Percentiles rank a stretch among this genome's conserved stretches.
Evolutionary conservation across 1,284 basidiomycete genomes (phyloP).

Genomic region (Cutaneotrichosporon dermatis): DNA sequence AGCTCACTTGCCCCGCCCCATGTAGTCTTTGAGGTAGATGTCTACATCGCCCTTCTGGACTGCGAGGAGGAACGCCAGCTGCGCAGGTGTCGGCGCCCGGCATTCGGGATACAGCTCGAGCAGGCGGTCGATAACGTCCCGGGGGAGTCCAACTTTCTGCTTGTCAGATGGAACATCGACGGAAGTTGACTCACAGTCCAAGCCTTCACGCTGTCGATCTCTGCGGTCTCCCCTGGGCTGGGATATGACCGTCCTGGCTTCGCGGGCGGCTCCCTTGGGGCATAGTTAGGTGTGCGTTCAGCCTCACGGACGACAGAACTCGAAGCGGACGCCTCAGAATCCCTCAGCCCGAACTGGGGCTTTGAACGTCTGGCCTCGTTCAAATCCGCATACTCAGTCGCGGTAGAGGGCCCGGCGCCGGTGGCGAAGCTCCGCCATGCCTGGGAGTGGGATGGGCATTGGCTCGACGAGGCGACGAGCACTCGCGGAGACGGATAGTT

Average conservation of each 20-base stretch:
- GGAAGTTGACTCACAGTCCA: conserved; percentile 11
- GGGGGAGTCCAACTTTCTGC: conserved; percentile 12
- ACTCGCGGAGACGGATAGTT: background rate
- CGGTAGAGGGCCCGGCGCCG: background rate
- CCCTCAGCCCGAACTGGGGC: too few species aligned
- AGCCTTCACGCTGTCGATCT: conserved; percentile 1
- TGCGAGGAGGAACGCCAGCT: conserved; percentile 28
- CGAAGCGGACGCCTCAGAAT: too few species aligned
- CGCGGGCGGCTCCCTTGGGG: too few species aligned
- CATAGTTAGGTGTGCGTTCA: too few species aligned
- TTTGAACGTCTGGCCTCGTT: too few species aligned
- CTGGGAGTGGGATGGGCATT: too few species aligned
- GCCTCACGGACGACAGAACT: too few species aligned
- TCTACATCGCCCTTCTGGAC: conserved; percentile 25
- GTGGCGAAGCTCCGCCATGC: background rate
- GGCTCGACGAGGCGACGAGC: background rate
- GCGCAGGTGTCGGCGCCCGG: conserved; percentile 28
- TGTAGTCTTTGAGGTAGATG: conserved; percentile 32
- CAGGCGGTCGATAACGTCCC: conserved; percentile 3
- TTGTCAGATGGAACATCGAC: background rate
- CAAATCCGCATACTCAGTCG: too few species aligned
- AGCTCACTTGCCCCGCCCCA: conserved; percentile 40
- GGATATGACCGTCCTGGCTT: background rate
- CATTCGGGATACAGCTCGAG: conserved; percentile 23
- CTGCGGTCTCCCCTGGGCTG: background rate